Percentiles rank a stretch among this genome's conserved stretches.
These are phyloP conservation scores for Cryptosporidium andersoni DNA, from an alignment of 169 alveolate species.

Conservation along the genomic window DNA sequence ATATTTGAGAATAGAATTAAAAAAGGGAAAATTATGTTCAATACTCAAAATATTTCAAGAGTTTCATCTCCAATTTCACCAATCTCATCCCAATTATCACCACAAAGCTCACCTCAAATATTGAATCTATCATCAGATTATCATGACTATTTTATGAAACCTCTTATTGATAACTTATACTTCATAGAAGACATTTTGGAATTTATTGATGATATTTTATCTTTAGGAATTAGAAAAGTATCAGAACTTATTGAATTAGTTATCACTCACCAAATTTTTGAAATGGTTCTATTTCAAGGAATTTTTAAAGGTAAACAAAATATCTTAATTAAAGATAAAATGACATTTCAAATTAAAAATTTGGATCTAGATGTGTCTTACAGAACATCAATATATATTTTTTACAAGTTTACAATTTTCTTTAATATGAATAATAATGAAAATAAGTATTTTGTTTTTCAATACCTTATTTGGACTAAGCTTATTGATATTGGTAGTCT, in stretches of 20 bases:
- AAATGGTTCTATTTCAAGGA: slow-evolving; percentile 41
- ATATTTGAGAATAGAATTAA: no score
- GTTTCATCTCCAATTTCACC: not conserved
- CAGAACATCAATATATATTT: slow-evolving; percentile 3
- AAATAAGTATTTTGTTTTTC: not conserved
- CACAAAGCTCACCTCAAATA: slow-evolving; percentile 18
- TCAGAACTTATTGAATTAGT: not conserved
- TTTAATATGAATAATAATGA: slow-evolving; percentile 23
- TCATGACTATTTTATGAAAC: slow-evolving; percentile 27
- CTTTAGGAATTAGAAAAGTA: slow-evolving; percentile 5
- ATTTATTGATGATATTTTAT: slow-evolving; percentile 20
- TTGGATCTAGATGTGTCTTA: not conserved
- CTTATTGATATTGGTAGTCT: slow-evolving; percentile 19
- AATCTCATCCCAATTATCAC: not conserved
- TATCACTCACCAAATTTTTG: slow-evolving; percentile 25
- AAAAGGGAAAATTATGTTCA: not conserved
- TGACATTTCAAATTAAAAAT: not conserved
- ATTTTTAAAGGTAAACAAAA: slow-evolving; percentile 1
- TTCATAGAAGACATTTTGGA: slow-evolving; percentile 11
- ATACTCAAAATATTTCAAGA: not conserved
- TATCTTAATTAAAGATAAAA: not conserved
- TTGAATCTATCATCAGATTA: slow-evolving; percentile 11
- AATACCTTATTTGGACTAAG: slow-evolving; percentile 22
- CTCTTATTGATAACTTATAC: not conserved
- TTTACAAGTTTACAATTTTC: slow-evolving; percentile 9